phyloP scores from a whole-genome alignment of 2,329 filamentous ascomycete species.

The Penicillium verrucosum region DNA sequence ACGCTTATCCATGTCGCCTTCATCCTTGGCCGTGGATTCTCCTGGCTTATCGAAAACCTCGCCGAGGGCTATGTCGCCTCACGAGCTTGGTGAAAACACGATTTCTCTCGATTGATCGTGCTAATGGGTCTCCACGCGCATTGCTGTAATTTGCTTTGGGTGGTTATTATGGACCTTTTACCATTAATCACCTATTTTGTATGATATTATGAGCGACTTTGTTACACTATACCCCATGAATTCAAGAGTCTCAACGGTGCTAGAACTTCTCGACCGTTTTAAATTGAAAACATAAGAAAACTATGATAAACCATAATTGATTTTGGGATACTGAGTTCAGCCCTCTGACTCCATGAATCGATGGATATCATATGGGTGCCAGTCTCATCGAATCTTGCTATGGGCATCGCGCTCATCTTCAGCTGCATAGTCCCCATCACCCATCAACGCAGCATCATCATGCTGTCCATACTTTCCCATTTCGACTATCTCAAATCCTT shows the following conservation, averaged over 20 bases:
- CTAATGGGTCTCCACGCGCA: background rate
- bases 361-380: background rate
- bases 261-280: background rate
- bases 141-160: background rate
- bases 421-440: background rate
- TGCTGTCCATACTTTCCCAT: background rate
- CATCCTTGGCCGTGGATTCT: constrained; percentile 5
- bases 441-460: background rate
- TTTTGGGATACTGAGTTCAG: too few species aligned
- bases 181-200: constrained; percentile 1
- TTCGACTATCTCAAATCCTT: too few species aligned
- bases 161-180: background rate
- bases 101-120: background rate
- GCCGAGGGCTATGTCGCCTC: constrained; percentile 9
- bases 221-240: constrained; percentile 7
- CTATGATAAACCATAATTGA: background rate
- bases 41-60: constrained; percentile 5
- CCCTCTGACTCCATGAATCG: too few species aligned
- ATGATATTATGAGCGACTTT: constrained; percentile 9
- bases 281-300: background rate
- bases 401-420: background rate
- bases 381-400: background rate
- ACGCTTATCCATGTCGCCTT: constrained; percentile 20
- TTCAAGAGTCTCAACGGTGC: constrained; percentile 3
- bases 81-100: background rate